These are phyloP conservation scores for Phytophthora podocarpi DNA, from an alignment of 352 stramenopile genomes.

Conservation along the genomic window DNA sequence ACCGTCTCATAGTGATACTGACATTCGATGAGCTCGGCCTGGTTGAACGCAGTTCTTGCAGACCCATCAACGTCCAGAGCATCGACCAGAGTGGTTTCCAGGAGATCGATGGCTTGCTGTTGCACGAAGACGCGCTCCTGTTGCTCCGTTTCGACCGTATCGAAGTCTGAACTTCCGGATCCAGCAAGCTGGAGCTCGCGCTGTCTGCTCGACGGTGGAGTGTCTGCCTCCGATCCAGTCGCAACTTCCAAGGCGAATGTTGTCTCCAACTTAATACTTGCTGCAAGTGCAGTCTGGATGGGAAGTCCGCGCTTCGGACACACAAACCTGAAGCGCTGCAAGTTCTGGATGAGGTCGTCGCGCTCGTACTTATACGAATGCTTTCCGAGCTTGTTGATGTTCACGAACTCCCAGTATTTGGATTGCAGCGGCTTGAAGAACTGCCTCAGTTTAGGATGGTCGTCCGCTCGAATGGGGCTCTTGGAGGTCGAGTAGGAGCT, in stretches of 20 bases:
- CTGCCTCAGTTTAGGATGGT: constrained; percentile 17
- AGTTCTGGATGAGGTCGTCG: constrained; percentile 32
- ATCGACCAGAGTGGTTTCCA: constrained; percentile 21
- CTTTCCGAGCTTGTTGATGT: constrained; percentile 32
- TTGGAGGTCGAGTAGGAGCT: constrained; percentile 7
- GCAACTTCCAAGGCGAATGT: background rate
- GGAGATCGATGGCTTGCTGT: constrained; percentile 22
- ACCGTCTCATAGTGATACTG: constrained; percentile 29
- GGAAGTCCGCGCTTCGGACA: constrained; percentile 25
- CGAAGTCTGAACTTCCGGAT: background rate
- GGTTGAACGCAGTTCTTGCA: constrained; percentile 27
- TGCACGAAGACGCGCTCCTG: constrained; percentile 23
- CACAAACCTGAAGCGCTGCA: constrained; percentile 33
- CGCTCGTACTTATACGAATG: constrained; percentile 39
- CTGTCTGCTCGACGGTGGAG: too few species aligned
- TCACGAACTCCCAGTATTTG: constrained; percentile 36
- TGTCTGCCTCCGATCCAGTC: background rate
- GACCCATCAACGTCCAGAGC: constrained; percentile 29
- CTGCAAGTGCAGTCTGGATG: constrained; percentile 4
- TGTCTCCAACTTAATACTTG: background rate
- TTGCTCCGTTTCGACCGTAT: constrained; percentile 13
- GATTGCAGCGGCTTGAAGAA: constrained; percentile 30
- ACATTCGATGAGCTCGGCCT: constrained; percentile 43
- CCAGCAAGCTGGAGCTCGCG: background rate
- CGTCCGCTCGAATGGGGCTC: constrained; percentile 20